Conservation (phyloP, 1,139 yeast species). For the Yamadazyma taylorii region DNA sequence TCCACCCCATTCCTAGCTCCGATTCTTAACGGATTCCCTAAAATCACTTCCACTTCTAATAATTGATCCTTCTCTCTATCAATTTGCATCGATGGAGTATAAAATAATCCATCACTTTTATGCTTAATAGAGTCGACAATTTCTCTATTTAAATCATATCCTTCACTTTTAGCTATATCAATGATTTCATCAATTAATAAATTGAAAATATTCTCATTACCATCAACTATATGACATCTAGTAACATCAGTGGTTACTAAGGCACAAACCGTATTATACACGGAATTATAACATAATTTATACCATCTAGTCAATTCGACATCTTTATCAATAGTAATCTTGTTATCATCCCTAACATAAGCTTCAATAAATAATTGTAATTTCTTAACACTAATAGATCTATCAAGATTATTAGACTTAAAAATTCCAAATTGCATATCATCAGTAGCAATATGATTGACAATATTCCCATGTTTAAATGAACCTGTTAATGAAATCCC, state of each 20-base stretch:
- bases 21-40: constrained; percentile 67
- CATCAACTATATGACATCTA: constrained; percentile 55
- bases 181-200: constrained; percentile 70
- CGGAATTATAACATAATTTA: constrained; percentile 69
- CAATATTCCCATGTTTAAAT: constrained; percentile 51
- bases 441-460: constrained; percentile 57
- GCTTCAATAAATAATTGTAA: constrained; percentile 47
- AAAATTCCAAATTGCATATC: constrained; percentile 56
- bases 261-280: constrained; percentile 62
- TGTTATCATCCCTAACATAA: constrained; percentile 43
- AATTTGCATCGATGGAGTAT: constrained; percentile 72
- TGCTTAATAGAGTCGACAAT: constrained; percentile 50
- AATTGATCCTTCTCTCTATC: constrained; percentile 70
- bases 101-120: constrained; percentile 64
- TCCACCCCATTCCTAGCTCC: constrained; percentile 56
- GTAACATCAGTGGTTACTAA: constrained; percentile 55
- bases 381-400: constrained; percentile 20
- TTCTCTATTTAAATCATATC: constrained; percentile 49
- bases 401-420: constrained; percentile 19
- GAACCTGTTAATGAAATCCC: constrained; percentile 74
- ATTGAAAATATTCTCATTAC: constrained; percentile 45
- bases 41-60: constrained; percentile 67
- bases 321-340: constrained; percentile 44
- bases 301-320: constrained; percentile 66
- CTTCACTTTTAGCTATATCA: constrained; percentile 63